Evolutionary conservation across 2,329 filamentous ascomycete genomes (phyloP).

Genomic region (Colletotrichum kahawae): DNA sequence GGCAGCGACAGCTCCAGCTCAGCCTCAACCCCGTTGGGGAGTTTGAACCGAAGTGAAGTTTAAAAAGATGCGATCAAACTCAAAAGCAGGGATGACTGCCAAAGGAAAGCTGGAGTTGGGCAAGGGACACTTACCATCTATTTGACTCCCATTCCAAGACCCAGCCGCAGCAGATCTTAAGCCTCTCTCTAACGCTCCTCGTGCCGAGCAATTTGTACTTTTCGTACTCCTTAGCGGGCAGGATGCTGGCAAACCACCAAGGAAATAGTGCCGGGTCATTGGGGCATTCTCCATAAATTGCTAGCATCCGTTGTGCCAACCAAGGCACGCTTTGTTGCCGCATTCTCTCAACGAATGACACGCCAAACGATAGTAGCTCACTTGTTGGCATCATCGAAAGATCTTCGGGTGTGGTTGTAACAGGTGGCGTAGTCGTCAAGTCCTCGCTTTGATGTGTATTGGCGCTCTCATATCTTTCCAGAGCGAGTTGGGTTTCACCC

Average conservation of each 20-base stretch:
- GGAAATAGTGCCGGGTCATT: slow-evolving; percentile 79
- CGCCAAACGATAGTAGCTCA: slow-evolving; percentile 68
- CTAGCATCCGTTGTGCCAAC: slow-evolving; percentile 74
- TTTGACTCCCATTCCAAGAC: slow-evolving; percentile 73
- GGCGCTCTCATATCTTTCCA: slow-evolving; percentile 8
- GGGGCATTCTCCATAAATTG: slow-evolving; percentile 79
- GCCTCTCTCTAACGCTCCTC: slow-evolving; percentile 76
- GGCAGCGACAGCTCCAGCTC: neutral
- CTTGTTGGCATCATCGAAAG: slow-evolving; percentile 70
- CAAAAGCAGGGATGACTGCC: neutral
- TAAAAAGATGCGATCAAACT: neutral
- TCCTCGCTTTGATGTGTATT: slow-evolving; percentile 13
- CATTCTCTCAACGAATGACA: slow-evolving; percentile 73
- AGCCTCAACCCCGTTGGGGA: neutral
- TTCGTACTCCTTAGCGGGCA: slow-evolving; percentile 78
- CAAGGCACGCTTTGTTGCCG: slow-evolving; percentile 72
- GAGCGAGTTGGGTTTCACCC: slow-evolving; percentile 56
- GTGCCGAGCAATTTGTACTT: slow-evolving; percentile 79
- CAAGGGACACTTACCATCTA: slow-evolving; percentile 65
- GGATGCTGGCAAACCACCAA: slow-evolving; percentile 87
- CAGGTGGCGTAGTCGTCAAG: neutral
- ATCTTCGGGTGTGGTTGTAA: slow-evolving; percentile 30
- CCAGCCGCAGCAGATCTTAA: slow-evolving; percentile 86
- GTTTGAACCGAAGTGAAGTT: neutral
- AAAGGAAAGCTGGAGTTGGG: neutral